A percentile compares a stretch with the other conserved stretches of the same genome.
Conservation (phyloP, 441 rosid species). For the Viola pubescens region DNA sequence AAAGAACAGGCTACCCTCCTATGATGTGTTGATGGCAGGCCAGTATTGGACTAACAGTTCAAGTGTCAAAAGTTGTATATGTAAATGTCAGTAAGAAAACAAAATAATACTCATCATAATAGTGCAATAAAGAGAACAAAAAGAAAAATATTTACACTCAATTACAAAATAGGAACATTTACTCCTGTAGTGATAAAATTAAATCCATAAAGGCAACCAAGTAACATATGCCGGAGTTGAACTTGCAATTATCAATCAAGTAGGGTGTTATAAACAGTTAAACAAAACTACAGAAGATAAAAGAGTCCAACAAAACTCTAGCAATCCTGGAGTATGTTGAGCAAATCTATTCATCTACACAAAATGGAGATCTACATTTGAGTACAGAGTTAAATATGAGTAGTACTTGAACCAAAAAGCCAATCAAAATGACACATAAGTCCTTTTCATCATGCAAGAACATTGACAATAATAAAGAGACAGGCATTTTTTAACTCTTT, state of each 20-base stretch:
- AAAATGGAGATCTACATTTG: not conserved
- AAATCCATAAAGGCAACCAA: no score
- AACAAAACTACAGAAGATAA: not conserved
- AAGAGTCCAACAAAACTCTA: not conserved
- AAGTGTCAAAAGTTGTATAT: constrained; percentile 17
- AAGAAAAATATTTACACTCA: not conserved
- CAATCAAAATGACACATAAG: no score
- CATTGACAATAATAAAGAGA: no score
- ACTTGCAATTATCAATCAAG: not conserved
- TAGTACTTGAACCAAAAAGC: no score
- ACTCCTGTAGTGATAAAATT: no score
- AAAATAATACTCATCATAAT: not conserved
- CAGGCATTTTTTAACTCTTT: no score
- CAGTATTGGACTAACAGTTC: constrained; percentile 60
- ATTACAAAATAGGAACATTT: no score
- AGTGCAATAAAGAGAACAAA: not conserved
- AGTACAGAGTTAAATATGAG: no score
- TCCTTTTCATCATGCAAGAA: no score
- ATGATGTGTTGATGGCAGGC: constrained; percentile 82
- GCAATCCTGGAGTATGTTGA: not conserved
- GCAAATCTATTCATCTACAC: not conserved
- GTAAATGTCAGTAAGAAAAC: constrained; percentile 22
- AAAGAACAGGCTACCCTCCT: constrained; percentile 90
- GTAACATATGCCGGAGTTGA: no score
- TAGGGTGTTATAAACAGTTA: not conserved